Evolutionary conservation across 179 eudicot genomes (phyloP), one percentile per base, ranked within the genome.

Genomic region (Pouteria campechiana): DNA sequence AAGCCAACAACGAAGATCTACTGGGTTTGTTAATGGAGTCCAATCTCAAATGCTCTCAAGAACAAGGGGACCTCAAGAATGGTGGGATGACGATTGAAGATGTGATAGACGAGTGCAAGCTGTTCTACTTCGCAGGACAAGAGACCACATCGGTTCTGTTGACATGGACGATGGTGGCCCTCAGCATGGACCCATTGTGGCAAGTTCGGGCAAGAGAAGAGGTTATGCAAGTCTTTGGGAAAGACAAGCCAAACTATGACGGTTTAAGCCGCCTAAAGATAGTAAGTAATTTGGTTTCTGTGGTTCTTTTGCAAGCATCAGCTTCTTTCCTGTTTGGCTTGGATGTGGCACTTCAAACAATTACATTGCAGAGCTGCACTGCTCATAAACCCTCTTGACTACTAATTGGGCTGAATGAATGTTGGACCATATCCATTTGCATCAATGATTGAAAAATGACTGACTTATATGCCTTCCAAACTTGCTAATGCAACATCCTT

Each of bases 171-270:
- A 19, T 58, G 51, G 29, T 50, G 4, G 11, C 44, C 24, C 25
- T 58, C 7, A 22, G 46, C 50, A 20, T 17, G 17, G 45, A 58
- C 31, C 50, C 31, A 16, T 37, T 34, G 2, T 58, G 64, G 64
- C 64, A 58, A 29, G 29, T n/a, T 3, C 43, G 50, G 3, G 64
- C 64, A 3, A 49, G 64, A 42, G 64, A 58, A 7, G 64, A 58
- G 22, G 50, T 58, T 34, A 14, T 41, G 16, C 50, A 44, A 5
- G 32, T 44, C 8, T 50, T 50, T 27, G 57, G 57, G 10, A 25
- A 48, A 2, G 29, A 41, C 24, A 41, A 50, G 20, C 64, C 64
- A 4, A 35, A 38, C 30, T 18, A 12, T 35, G 64, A 58, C 3
- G 51, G 31, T 1, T 25, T 58, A 5, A 58, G 44, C 34, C 64